A percentile compares a stretch with the other conserved stretches of the same genome.
These are phyloP conservation scores for Tuber brumale DNA, from an alignment of 495 filamentous ascomycete genomes.

Conservation along the genomic window DNA sequence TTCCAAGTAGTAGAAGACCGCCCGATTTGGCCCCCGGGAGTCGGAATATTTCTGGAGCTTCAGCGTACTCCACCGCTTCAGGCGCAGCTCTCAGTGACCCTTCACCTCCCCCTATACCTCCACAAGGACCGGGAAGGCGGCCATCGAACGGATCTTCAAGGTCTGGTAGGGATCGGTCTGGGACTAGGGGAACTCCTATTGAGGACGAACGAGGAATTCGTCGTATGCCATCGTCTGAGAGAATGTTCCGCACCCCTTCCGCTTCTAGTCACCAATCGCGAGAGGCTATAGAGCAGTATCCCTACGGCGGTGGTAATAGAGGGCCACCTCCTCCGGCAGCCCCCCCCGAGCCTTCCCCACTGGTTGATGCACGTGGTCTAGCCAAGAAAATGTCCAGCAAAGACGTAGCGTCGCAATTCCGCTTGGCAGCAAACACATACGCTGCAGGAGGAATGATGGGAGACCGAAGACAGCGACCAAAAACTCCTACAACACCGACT, in stretches of 20 bases:
- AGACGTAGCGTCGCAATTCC: slow-evolving; percentile 63
- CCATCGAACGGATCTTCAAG: slow-evolving; percentile 39
- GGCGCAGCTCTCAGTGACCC: slow-evolving; percentile 14
- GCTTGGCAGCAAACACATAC: slow-evolving; percentile 76
- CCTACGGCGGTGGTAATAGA: slow-evolving; percentile 21
- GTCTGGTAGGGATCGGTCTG: slow-evolving; percentile 34
- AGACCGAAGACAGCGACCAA: slow-evolving; percentile 21
- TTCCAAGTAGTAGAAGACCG: slow-evolving; percentile 28
- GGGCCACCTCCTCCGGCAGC: slow-evolving; percentile 13
- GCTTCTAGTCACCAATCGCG: slow-evolving; percentile 36
- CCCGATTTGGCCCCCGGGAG: slow-evolving; percentile 25
- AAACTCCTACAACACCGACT: slow-evolving; percentile 38
- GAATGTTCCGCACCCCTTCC: slow-evolving; percentile 34
- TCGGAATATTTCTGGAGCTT: slow-evolving; percentile 17
- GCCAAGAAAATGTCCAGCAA: slow-evolving; percentile 39
- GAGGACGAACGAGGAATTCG: slow-evolving; percentile 29
- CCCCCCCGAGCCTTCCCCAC: slow-evolving; percentile 11
- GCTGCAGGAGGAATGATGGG: slow-evolving; percentile 46
- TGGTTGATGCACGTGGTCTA: slow-evolving; percentile 15
- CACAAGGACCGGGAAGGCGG: slow-evolving; percentile 32
- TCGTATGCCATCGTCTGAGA: slow-evolving; percentile 36
- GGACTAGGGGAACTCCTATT: slow-evolving; percentile 21
- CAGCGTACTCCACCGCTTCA: slow-evolving; percentile 24
- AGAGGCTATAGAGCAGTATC: slow-evolving; percentile 34
- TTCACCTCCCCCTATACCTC: slow-evolving; percentile 27